phyloP scores from a whole-genome alignment of 208 protist species.

The Vickermania spadyakhi region DNA sequence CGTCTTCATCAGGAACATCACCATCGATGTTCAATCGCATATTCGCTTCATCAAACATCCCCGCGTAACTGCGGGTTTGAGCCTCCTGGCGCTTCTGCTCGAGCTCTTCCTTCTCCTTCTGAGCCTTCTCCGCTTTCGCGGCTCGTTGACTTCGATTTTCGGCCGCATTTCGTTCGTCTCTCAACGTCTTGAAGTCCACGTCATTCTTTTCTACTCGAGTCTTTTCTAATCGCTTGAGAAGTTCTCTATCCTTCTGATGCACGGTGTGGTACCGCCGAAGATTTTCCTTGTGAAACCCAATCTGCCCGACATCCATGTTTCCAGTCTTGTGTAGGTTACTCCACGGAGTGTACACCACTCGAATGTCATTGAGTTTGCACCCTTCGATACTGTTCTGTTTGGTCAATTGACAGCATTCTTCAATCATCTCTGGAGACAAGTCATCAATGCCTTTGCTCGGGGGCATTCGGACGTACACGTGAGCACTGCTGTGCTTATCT shows the following conservation, averaged over 20 bases:
- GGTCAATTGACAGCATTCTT: conserved; percentile 95
- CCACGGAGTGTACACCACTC: conserved; percentile 96
- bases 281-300: conserved; percentile 90
- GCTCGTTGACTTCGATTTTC: conserved; percentile 38
- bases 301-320: conserved; percentile 95
- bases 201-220: conserved; percentile 88
- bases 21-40: conserved; percentile 82
- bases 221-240: conserved; percentile 92
- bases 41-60: conserved; percentile 67
- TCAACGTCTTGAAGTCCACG: conserved; percentile 70
- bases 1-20: conserved; percentile 86
- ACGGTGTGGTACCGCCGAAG: conserved; percentile 68
- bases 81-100: conserved; percentile 68
- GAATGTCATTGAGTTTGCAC: conserved; percentile 87
- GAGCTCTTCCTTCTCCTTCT: conserved; percentile 53
- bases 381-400: conserved; percentile 97
- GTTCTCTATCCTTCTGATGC: conserved; percentile 73
- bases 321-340: conserved; percentile 96
- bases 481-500: conserved; percentile 93
- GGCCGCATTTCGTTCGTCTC: conserved; percentile 70
- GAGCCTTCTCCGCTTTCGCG: conserved; percentile 24
- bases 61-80: conserved; percentile 74
- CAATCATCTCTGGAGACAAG: conserved; percentile 88
- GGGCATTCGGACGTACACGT: conserved; percentile 96
- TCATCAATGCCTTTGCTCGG: conserved; percentile 88